Evolutionary conservation across 352 stramenopile species (phyloP).

Genomic region (Phytopythium oedochilum): DNA sequence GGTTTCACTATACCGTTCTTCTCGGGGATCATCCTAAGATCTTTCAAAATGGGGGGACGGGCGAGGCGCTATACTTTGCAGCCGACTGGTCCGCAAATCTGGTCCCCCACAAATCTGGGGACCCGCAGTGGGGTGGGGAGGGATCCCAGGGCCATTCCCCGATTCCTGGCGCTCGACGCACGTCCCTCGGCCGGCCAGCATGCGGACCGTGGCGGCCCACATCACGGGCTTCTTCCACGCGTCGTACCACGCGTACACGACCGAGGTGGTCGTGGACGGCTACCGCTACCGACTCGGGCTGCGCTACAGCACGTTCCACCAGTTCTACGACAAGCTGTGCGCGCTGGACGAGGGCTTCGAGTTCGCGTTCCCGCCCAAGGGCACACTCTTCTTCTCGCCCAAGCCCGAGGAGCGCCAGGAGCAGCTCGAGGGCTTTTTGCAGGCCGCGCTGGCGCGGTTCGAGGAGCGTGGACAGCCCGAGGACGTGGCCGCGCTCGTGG

Average conservation of each 20-base stretch:
- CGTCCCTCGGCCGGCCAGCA: background rate
- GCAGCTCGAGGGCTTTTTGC: conserved; percentile 62
- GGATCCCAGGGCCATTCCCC: background rate
- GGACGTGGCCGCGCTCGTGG: conserved; percentile 38
- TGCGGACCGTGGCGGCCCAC: conserved; percentile 15
- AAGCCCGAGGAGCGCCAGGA: conserved; percentile 46
- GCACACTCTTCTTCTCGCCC: conserved; percentile 59
- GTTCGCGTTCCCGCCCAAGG: conserved; percentile 64
- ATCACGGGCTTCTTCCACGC: conserved; percentile 41
- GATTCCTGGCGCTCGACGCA: background rate
- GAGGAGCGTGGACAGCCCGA: conserved; percentile 16
- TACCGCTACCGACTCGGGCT: conserved; percentile 42
- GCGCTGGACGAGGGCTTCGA: conserved; percentile 30
- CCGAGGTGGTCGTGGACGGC: conserved; percentile 33
- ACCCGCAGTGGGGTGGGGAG: no score
- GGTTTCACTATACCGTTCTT: background rate
- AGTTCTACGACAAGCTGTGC: conserved; percentile 48
- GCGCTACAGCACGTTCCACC: conserved; percentile 66
- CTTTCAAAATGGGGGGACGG: background rate
- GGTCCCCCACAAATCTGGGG: no score
- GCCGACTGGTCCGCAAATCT: background rate
- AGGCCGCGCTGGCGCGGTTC: conserved; percentile 39
- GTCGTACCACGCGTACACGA: conserved; percentile 55
- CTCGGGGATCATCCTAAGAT: background rate
- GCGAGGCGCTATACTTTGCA: background rate